Evolutionary conservation across 306 rosid genomes (phyloP).

Genomic region (Cicer judaicum): DNA sequence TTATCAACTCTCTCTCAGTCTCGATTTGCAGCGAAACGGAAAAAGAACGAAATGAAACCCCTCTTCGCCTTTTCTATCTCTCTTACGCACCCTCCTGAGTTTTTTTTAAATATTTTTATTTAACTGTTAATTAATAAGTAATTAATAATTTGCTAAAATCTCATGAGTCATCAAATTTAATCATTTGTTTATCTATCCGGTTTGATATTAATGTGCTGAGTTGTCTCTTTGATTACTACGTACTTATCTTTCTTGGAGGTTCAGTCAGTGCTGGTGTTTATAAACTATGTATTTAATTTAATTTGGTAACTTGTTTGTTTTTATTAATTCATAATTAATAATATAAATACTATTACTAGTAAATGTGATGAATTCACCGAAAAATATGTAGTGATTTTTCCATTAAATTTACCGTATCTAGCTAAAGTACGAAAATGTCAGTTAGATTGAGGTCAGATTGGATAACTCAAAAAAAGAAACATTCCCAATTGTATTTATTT

Average conservation of each 20-base stretch:
- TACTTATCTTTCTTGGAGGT: neutral
- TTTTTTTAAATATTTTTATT: slow-evolving; percentile 1
- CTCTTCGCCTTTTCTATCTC: slow-evolving; percentile 28
- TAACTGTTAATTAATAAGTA: neutral
- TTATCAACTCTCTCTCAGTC: slow-evolving; percentile 11
- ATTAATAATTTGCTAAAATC: neutral
- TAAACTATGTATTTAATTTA: neutral
- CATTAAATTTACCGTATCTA: too few species aligned
- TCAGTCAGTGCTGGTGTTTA: neutral
- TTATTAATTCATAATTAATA: too few species aligned
- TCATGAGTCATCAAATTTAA: slow-evolving; percentile 6
- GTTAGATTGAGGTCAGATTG: too few species aligned
- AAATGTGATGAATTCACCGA: too few species aligned
- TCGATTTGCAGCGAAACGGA: slow-evolving; percentile 48
- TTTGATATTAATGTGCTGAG: neutral
- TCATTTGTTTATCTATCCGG: neutral
- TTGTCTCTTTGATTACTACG: neutral
- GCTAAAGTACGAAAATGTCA: too few species aligned
- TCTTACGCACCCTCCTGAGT: slow-evolving; percentile 2
- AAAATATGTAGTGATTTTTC: too few species aligned
- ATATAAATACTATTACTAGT: too few species aligned
- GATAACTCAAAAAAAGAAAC: too few species aligned
- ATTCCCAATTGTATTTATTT: too few species aligned
- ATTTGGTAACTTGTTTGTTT: too few species aligned
- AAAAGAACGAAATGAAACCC: slow-evolving; percentile 37